Base-by-base conservation (phyloP, 257 asterid species). In the Buddleja alternifolia region DNA sequence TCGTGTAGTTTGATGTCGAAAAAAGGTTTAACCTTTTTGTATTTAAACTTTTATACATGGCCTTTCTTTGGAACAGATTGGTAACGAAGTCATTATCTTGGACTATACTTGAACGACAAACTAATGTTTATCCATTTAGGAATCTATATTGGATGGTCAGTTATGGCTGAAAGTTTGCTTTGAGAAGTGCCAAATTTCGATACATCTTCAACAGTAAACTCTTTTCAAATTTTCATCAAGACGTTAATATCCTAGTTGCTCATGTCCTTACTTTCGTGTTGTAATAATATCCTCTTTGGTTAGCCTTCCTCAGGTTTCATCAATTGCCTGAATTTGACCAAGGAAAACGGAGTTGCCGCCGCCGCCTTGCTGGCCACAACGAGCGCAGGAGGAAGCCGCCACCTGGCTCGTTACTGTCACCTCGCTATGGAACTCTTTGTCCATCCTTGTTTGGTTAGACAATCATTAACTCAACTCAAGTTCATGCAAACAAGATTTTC, bases 301-400 rank as follows among this genome's bases (percentile, higher is more conserved):
- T 71, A 45, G 60, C 63, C 46, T 80, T 54, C 25, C 69, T 80
- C 87, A 93, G 98, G 81, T 93, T 93, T 76, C 98, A 93, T 77
- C 91, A 73, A 23, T 75, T 93, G 79, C 75, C 90, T 45, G 98
- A 93, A 77, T 93, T 93, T 50, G 98, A 93, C 79, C 92, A 90
- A 81, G 96, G 88, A 45, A 93, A 93, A 58, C 73, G 98, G 48
- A 93, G 98, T 62, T 93, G 98, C 78, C 89, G 97, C 60, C 86
- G 97, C 75, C 95, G 98, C 70, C 85, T 93, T 67, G 98, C 97
- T 11, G 94, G 95, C 60, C 98, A 93, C 81, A 93, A 90, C 14
- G 97, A 90, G 82, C 95, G 97, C 24, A 66, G 98, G 45, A 84
- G 97, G 80, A 93, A 93, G 84, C 95, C 90, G 15, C 89, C 86